Conservation (phyloP, 345 rosid species). For the Sonneratia caseolaris region DNA sequence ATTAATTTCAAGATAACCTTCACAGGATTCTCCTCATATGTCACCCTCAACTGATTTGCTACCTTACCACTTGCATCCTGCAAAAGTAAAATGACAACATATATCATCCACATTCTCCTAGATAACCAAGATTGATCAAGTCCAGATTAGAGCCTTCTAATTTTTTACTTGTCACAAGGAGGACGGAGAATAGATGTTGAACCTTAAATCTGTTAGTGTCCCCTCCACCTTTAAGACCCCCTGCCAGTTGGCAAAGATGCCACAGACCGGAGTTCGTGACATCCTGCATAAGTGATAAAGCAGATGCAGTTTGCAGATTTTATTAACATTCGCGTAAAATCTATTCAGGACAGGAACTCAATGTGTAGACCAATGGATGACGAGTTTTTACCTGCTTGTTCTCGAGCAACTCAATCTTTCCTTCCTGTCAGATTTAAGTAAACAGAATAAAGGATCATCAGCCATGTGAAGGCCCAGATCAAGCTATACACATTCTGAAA, state of each 20-base stretch:
- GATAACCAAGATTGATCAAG: not conserved
- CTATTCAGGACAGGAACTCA: not conserved
- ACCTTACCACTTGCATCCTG: conserved; percentile 49
- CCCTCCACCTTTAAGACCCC: conserved; percentile 40
- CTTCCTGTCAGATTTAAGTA: conserved; percentile 49
- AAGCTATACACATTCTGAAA: not conserved
- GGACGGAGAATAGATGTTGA: not conserved
- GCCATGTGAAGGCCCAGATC: not conserved
- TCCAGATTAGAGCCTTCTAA: not conserved
- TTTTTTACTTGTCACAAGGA: not conserved
- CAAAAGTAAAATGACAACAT: conserved; percentile 2
- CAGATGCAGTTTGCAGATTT: not conserved
- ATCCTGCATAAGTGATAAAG: conserved; percentile 11
- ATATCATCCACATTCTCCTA: not conserved
- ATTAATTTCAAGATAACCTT: conserved; percentile 24
- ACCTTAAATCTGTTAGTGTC: conserved; percentile 43
- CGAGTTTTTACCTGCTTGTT: conserved; percentile 53
- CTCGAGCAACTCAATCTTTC: conserved; percentile 65
- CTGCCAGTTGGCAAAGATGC: conserved; percentile 64
- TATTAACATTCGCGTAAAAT: not conserved
- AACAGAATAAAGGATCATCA: not conserved
- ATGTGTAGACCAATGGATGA: conserved; percentile 1
- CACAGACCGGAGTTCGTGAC: conserved; percentile 63
- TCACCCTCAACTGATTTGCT: conserved; percentile 31
- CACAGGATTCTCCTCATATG: conserved; percentile 32